phyloP scores from a whole-genome alignment of 1,139 yeast genomes.

The Kodamaea ohmeri region DNA sequence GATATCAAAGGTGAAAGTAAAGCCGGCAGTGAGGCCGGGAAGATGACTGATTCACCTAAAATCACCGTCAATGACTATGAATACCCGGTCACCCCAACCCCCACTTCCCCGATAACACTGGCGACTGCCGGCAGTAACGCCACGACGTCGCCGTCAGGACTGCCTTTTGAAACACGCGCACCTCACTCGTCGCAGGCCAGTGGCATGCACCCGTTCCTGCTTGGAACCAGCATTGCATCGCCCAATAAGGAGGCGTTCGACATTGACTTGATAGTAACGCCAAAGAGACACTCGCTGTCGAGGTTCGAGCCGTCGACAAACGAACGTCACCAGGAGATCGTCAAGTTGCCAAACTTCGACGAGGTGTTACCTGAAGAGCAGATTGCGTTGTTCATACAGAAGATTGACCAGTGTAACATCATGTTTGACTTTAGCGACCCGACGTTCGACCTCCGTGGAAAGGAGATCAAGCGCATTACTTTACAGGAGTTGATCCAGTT shows the following conservation, averaged over 20 bases:
- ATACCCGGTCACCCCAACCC: slow-evolving; percentile 33
- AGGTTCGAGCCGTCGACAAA: slow-evolving; percentile 79
- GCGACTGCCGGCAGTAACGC: slow-evolving; percentile 7
- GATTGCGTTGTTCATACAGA: slow-evolving; percentile 75
- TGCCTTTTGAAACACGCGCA: slow-evolving; percentile 17
- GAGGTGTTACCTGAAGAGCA: slow-evolving; percentile 89
- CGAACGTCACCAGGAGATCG: slow-evolving; percentile 63
- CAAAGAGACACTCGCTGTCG: slow-evolving; percentile 91
- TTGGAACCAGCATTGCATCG: slow-evolving; percentile 43
- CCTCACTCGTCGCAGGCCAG: slow-evolving; percentile 15
- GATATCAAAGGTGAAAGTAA: background rate
- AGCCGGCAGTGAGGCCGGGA: slow-evolving; percentile 8
- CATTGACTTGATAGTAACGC: slow-evolving; percentile 54
- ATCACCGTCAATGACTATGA: slow-evolving; percentile 27
- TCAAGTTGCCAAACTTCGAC: slow-evolving; percentile 81
- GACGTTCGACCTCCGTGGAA: slow-evolving; percentile 85
- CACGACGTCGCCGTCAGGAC: slow-evolving; percentile 5
- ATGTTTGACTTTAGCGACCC: slow-evolving; percentile 95
- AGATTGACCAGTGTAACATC: slow-evolving; percentile 91
- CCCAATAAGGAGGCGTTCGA: slow-evolving; percentile 45
- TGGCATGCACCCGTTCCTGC: slow-evolving; percentile 29
- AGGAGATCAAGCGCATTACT: slow-evolving; percentile 84
- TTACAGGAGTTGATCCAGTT: slow-evolving; percentile 87
- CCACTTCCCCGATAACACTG: slow-evolving; percentile 28
- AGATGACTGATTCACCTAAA: slow-evolving; percentile 25